Conservation (phyloP, 2,329 filamentous ascomycete genomes). For the Talaromyces atroroseus region DNA sequence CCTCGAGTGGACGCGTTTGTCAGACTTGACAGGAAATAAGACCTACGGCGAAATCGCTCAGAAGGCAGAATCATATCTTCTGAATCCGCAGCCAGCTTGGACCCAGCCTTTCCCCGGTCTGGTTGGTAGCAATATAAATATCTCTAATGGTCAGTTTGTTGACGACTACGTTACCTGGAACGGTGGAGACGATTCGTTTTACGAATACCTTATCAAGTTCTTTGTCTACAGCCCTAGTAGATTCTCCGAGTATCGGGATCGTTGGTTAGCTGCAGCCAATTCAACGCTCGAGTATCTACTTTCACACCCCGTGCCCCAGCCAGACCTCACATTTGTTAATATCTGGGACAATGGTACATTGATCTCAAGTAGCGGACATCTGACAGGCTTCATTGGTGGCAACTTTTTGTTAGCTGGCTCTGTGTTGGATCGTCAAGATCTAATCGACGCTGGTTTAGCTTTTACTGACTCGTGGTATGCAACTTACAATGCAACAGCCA, state of each 20-base stretch:
- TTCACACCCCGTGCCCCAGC: slow-evolving; percentile 60
- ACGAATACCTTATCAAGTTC: slow-evolving; percentile 91
- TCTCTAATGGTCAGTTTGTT: slow-evolving; percentile 60
- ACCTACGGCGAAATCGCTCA: slow-evolving; percentile 63
- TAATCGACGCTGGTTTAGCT: slow-evolving; percentile 67
- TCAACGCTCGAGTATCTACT: slow-evolving; percentile 67
- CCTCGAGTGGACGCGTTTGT: slow-evolving; percentile 77
- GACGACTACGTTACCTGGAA: slow-evolving; percentile 69
- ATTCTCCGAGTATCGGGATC: slow-evolving; percentile 62
- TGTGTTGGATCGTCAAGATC: slow-evolving; percentile 59
- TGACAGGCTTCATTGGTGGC: slow-evolving; percentile 79
- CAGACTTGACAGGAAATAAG: slow-evolving; percentile 64
- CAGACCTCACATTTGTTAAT: slow-evolving; percentile 63
- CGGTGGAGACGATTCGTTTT: slow-evolving; percentile 73
- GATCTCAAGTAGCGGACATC: slow-evolving; percentile 38
- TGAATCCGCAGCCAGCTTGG: slow-evolving; percentile 58
- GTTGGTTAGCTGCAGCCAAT: slow-evolving; percentile 70
- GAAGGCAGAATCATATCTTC: slow-evolving; percentile 63
- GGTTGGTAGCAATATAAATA: slow-evolving; percentile 61
- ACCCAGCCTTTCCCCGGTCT: slow-evolving; percentile 73
- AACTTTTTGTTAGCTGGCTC: slow-evolving; percentile 79
- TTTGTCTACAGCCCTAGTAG: slow-evolving; percentile 67
- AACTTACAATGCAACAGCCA: slow-evolving; percentile 64
- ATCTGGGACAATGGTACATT: slow-evolving; percentile 33
- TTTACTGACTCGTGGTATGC: slow-evolving; percentile 68